Evolutionary conservation across 352 stramenopile genomes (phyloP).

Genomic region (Globisporangium barbulae): DNA sequence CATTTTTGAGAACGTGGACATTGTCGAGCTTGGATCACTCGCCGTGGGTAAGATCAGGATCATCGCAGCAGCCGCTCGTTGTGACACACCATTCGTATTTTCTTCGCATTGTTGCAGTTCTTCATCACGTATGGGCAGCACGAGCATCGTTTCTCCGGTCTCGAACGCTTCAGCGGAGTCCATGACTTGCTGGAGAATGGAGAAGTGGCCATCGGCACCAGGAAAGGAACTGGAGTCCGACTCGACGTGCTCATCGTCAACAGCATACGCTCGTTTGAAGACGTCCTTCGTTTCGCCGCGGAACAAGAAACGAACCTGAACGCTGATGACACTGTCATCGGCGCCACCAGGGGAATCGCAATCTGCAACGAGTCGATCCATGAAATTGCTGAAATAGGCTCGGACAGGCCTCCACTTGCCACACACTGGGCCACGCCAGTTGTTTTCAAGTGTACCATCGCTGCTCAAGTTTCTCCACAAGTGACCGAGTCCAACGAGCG

Average conservation of each 20-base stretch:
- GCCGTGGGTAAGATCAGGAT: not conserved
- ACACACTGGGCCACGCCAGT: not conserved
- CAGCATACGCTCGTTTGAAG: conserved; percentile 11
- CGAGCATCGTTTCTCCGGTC: not conserved
- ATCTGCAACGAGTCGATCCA: not conserved
- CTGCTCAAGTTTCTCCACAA: conserved; percentile 5
- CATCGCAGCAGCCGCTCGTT: conserved; percentile 8
- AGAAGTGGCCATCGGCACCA: conserved; percentile 8
- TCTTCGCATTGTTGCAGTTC: not conserved
- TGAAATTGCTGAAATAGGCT: not conserved
- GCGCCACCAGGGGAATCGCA: not conserved
- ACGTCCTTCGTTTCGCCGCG: conserved; percentile 9
- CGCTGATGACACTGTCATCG: not conserved
- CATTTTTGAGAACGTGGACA: not conserved
- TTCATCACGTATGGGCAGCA: conserved; percentile 7
- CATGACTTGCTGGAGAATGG: conserved; percentile 16
- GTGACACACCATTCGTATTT: not conserved
- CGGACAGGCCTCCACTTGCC: conserved; percentile 5
- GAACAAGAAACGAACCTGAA: conserved; percentile 18
- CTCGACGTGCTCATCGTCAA: not conserved
- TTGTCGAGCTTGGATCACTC: not conserved
- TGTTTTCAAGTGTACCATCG: not conserved
- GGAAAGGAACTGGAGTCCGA: not conserved
- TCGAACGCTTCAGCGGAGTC: conserved; percentile 17
- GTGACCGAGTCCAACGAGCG: not conserved